A percentile compares a stretch with the other conserved stretches of the same genome.
Conservation (phyloP, 2,329 filamentous ascomycete genomes). For the Fusarium dlaminii region DNA sequence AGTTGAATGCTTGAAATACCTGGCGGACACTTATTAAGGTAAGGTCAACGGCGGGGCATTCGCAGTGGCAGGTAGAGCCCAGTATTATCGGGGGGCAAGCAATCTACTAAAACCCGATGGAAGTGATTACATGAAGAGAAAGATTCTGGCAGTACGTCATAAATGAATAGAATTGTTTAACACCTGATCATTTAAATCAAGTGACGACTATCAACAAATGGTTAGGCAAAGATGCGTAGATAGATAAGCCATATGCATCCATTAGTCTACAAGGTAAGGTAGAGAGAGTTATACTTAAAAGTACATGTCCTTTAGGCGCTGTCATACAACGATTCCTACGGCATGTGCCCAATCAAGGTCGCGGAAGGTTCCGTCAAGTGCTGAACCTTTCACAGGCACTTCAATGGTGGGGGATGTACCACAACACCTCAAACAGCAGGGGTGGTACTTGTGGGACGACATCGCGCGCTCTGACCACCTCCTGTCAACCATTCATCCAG, state of each 20-base stretch:
- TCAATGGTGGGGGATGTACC: slow-evolving; percentile 33
- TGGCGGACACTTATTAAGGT: slow-evolving; percentile 20
- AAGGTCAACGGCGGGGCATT: slow-evolving; percentile 25
- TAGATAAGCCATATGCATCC: not conserved
- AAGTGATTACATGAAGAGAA: not conserved
- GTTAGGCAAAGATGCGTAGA: not conserved
- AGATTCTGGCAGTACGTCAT: not conserved
- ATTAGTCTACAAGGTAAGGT: no score
- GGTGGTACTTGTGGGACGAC: slow-evolving; percentile 22
- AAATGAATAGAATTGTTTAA: not conserved
- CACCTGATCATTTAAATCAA: not conserved
- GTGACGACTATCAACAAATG: slow-evolving; percentile 4
- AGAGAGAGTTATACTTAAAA: not conserved
- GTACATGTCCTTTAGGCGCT: slow-evolving; percentile 2
- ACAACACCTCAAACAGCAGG: slow-evolving; percentile 15
- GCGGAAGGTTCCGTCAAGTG: slow-evolving; percentile 29
- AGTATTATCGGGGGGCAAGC: slow-evolving; percentile 7
- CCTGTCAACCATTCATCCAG: slow-evolving; percentile 1
- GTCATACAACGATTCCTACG: not conserved
- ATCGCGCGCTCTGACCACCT: slow-evolving; percentile 28
- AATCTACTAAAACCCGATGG: not conserved
- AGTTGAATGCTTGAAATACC: slow-evolving; percentile 13
- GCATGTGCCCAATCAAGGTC: slow-evolving; percentile 35
- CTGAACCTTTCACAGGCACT: not conserved
- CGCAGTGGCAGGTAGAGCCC: not conserved